These are phyloP conservation scores for Naumovozyma dairenensis DNA, from an alignment of 805 yeast species.

Conservation along the genomic window DNA sequence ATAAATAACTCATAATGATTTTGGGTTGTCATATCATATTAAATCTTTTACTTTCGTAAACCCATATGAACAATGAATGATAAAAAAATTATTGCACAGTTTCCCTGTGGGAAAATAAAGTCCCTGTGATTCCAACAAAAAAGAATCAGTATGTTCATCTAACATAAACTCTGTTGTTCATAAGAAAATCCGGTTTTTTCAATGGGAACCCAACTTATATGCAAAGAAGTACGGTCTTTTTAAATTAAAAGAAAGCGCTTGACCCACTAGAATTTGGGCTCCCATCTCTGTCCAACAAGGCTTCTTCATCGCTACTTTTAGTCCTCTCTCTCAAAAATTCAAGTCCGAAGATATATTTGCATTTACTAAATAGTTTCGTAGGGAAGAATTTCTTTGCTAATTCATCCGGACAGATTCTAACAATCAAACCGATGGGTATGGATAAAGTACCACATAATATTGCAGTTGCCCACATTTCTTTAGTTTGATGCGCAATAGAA, in stretches of 20 bases:
- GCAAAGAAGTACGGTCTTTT: no score
- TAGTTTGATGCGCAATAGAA: constrained; percentile 68
- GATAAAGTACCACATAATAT: constrained; percentile 70
- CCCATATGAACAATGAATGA: no score
- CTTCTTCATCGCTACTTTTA: constrained; percentile 19
- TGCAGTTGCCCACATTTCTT: constrained; percentile 85
- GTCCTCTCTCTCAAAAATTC: constrained; percentile 16
- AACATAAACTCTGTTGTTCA: no score
- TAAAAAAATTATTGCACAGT: no score
- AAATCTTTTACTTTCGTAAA: no score
- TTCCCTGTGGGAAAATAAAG: no score
- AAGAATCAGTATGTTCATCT: no score
- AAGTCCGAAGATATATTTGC: constrained; percentile 16
- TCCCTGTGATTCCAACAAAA: no score
- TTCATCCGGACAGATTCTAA: constrained; percentile 76
- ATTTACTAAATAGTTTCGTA: constrained; percentile 23
- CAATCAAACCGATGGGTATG: constrained; percentile 66
- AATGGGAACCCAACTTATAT: no score
- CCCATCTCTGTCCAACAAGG: constrained; percentile 11
- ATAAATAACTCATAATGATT: no score
- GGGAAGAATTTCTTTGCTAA: constrained; percentile 65
- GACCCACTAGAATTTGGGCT: constrained; percentile 11
- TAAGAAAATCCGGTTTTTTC: no score
- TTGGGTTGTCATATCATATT: no score
- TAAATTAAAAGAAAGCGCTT: constrained; percentile 22